Percentiles rank a stretch among this genome's conserved stretches.
These are phyloP conservation scores for Spiraea crenata DNA, from an alignment of 331 rosid genomes.

Conservation along the genomic window DNA sequence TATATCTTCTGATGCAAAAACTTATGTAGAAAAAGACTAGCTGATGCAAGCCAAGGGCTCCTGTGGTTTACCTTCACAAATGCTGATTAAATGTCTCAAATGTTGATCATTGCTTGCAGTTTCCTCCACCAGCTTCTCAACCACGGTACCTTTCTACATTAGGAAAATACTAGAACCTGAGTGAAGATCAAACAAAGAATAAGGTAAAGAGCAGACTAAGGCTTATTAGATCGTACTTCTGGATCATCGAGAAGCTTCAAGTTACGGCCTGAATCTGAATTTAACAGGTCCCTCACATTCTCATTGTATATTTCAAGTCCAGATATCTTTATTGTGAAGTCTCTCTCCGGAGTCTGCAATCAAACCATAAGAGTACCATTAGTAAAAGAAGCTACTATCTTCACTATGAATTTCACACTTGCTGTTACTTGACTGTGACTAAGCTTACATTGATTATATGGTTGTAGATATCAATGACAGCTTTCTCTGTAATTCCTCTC, in stretches of 20 bases:
- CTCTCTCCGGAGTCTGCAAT: conserved; percentile 83
- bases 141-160: conserved; percentile 93
- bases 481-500: conserved; percentile 98
- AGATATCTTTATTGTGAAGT: conserved; percentile 78
- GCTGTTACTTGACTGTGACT: background rate
- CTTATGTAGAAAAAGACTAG: conserved; percentile 8
- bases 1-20: background rate
- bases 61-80: conserved; percentile 76
- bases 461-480: conserved; percentile 81
- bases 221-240: conserved; percentile 49
- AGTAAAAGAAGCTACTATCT: conserved; percentile 9
- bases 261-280: conserved; percentile 87
- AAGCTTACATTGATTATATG: conserved; percentile 82
- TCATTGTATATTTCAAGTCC: conserved; percentile 98
- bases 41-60: conserved; percentile 11
- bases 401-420: background rate
- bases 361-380: conserved; percentile 23
- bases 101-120: conserved; percentile 82
- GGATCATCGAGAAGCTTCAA: conserved; percentile 95
- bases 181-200: background rate
- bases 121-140: conserved; percentile 94
- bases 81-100: conserved; percentile 80
- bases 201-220: background rate
- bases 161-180: conserved; percentile 8
- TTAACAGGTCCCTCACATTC: conserved; percentile 84